Base-by-base conservation (phyloP, 2,329 filamentous ascomycete species). In the Tolypocladium album region DNA sequence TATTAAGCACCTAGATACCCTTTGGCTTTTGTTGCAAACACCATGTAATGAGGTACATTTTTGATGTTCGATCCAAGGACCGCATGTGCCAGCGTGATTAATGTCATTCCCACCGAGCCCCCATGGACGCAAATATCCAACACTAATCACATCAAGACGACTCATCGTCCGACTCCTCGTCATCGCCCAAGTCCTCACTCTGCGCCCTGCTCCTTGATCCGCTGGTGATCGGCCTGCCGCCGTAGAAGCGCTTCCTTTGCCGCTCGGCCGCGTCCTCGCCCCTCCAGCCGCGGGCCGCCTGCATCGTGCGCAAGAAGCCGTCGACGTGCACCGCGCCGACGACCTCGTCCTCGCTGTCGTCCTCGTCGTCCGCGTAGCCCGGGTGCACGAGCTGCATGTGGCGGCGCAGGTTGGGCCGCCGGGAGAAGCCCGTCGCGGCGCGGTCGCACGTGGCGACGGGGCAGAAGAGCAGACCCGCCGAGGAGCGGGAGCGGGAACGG, bases 271-370 rank as follows among this genome's bases (percentile, higher is more conserved):
- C 59, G 40, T 77, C 75, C 40, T 69, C 72, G 1, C 70, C 75
- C 47, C 78, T 71, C 81, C 80, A 84, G 0, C 80, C 81, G 52
- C 67, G 72, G 8, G 76, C 72, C 0, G 75, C 70, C 60, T 75
- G 73, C 58, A 89, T 78, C 4, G 81, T 79, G 67, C 77, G 76
- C 65, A 90, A 64, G 66, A 88, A 90, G 0, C 87, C 84, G 69
- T 90, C 87, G 1, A 84, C 79, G 65, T 89, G 87, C 24, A 89
- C 83, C 0, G 78, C 86, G 0, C 86, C 87, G 11, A 78, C 65
- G 66, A 84, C 80, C 66, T 85, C 82, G 60, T 79, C 81, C 66
- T 76, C 80, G 61, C 78, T 75, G 24, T 75, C 74, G 39, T 68
- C 64, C 24, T 74, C 70, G 42, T 75, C 66, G 15, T 68, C 68